phyloP scores from a whole-genome alignment of 2,329 filamentous ascomycete genomes.

The Aspergillus transmontanensis region DNA sequence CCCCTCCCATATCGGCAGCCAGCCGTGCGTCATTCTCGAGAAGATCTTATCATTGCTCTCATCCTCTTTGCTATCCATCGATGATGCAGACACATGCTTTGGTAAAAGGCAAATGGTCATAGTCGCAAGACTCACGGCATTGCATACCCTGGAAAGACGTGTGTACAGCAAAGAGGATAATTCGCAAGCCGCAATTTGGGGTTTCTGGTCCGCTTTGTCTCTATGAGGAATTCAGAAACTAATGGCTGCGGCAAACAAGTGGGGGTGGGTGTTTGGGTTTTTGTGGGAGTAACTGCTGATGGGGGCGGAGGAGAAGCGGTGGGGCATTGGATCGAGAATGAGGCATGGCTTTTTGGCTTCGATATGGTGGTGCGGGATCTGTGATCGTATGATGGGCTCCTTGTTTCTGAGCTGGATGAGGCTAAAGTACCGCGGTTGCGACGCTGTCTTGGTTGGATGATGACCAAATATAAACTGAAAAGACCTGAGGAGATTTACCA shows the following conservation, averaged over 20 bases:
- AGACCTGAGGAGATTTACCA: slow-evolving; percentile 47
- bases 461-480: slow-evolving; percentile 46
- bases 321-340: slow-evolving; percentile 9
- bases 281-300: slow-evolving; percentile 13
- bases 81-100: slow-evolving; percentile 28
- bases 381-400: slow-evolving; percentile 6
- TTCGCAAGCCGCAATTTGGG: slow-evolving; percentile 37
- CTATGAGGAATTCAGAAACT: slow-evolving; percentile 46
- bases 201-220: slow-evolving; percentile 43
- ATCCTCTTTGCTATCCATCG: slow-evolving; percentile 5
- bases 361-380: slow-evolving; percentile 20
- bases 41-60: slow-evolving; percentile 1
- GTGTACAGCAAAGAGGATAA: slow-evolving; percentile 25
- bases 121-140: slow-evolving; percentile 27
- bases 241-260: slow-evolving; percentile 47
- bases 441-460: slow-evolving; percentile 38
- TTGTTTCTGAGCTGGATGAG: slow-evolving; percentile 14
- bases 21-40: slow-evolving; percentile 4
- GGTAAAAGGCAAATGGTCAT: slow-evolving; percentile 29
- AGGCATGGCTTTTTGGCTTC: slow-evolving; percentile 6
- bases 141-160: slow-evolving; percentile 29
- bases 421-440: slow-evolving; percentile 33
- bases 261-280: slow-evolving; percentile 3
- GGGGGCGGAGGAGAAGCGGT: slow-evolving; percentile 6
- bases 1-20: slow-evolving; percentile 9